Evolutionary conservation across 1,139 yeast genomes (phyloP), one percentile per base, ranked within the genome.

Genomic region (Blastobotrys aristatus): DNA sequence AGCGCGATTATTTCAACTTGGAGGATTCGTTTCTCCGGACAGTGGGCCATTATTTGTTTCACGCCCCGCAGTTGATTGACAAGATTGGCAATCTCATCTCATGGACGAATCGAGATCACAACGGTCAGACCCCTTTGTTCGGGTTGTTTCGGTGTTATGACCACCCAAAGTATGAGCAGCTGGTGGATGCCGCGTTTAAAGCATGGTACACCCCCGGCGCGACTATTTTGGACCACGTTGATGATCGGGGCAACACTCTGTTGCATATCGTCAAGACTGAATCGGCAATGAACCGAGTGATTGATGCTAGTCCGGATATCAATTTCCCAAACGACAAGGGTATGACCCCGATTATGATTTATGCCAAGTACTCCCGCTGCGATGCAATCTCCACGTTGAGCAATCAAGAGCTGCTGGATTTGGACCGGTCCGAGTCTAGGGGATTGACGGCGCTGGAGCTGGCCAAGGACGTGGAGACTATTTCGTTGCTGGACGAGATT

Each of bases 91-190:
- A 63, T 4, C 72, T 69, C 41, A 71, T 87, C 4, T 72, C 84
- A 57, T 92, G 97, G 97, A 75, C 71, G 29, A 61, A 67, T n/a
- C 75, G 75, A 46, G 97, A 92, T 59, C 53, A 58, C 17, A 79
- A 77, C 52, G 80, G 82, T 0, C 88, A 86, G 54, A 87, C 97
- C 0, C 96, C 97, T 0, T 67, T 90, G 13, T 81, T 85, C 63
- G 76, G 87, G 5, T 65, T 87, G 4, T 80, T 88, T 56, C 70
- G 96, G 43, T 81, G 92, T 53, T 90, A 90, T 64, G 97, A 90
- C 61, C 92, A 86, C 56, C 68, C 77, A 0, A 65, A 79, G 24
- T 90, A 90, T 61, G 63, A 70, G 1, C 63, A 62, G 1, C 64
- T 89, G 57, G 65, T 87, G 2, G 53, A 60, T 13, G 62, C 61